Conservation (phyloP, 129 eudicot genomes). For the Scalesia atractyloides region DNA sequence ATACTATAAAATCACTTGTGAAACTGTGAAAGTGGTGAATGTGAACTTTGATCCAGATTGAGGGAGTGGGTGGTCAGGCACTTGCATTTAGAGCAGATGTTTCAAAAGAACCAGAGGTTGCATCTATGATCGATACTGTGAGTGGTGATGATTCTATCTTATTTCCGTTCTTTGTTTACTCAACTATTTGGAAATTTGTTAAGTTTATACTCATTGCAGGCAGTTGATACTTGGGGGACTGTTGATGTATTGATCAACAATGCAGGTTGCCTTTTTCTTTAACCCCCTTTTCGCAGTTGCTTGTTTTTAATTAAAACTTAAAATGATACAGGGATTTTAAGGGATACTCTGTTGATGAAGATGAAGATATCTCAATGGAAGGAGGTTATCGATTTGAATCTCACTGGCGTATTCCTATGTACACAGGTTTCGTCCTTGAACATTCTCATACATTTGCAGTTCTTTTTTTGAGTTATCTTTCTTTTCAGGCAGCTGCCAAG, state of each 20-base stretch:
- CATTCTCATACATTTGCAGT: background rate
- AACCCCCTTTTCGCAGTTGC: too few relatives aligned
- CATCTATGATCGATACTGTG: slow-evolving; percentile 70
- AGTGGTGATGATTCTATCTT: slow-evolving; percentile 5
- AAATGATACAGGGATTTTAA: slow-evolving; percentile 48
- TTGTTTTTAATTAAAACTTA: background rate
- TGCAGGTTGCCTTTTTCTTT: slow-evolving; percentile 44
- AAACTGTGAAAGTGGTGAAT: background rate
- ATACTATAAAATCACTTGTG: background rate
- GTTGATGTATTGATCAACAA: slow-evolving; percentile 64
- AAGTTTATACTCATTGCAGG: slow-evolving; percentile 40
- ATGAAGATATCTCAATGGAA: slow-evolving; percentile 75
- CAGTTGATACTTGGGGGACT: slow-evolving; percentile 79
- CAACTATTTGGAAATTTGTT: background rate
- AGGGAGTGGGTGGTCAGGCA: slow-evolving; percentile 59
- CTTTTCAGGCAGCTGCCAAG: slow-evolving; percentile 67
- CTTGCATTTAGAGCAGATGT: slow-evolving; percentile 65
- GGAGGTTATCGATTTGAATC: slow-evolving; percentile 74
- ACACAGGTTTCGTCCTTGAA: slow-evolving; percentile 47
- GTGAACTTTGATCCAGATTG: slow-evolving; percentile 38
- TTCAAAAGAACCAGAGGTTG: slow-evolving; percentile 66
- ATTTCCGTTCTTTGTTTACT: background rate
- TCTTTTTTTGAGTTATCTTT: slow-evolving; percentile 1
- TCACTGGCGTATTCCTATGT: slow-evolving; percentile 67
- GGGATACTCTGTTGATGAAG: slow-evolving; percentile 59